These are phyloP conservation scores for Krasilnikovozyma curviuscula DNA, from an alignment of 768 basidiomycete genomes.

Conservation along the genomic window DNA sequence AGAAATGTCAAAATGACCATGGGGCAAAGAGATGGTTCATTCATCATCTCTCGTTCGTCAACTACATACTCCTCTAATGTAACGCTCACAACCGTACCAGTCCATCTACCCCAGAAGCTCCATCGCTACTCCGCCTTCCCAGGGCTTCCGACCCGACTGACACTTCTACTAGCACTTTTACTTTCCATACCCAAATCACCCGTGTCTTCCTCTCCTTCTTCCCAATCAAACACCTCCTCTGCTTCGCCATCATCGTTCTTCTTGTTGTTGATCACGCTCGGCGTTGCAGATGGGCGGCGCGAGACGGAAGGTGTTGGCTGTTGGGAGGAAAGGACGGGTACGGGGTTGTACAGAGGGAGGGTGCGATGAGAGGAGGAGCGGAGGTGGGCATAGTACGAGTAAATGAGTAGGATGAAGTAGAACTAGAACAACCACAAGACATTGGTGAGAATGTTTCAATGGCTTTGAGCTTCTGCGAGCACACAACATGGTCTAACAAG, in stretches of 20 bases:
- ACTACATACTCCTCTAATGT: no score
- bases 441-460: neutral
- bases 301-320: neutral
- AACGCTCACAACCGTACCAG: no score
- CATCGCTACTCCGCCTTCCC: no score
- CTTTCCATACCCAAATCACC: no score
- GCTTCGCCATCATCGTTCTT: neutral
- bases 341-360: conserved; percentile 35
- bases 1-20: no score
- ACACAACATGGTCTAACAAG: neutral
- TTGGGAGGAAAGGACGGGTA: no score
- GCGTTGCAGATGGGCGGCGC: neutral
- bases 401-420: conserved; percentile 74
- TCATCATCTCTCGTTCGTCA: no score
- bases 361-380: conserved; percentile 75
- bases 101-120: no score
- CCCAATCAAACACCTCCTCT: conserved; percentile 10
- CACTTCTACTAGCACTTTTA: no score
- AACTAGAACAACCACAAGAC: conserved; percentile 35
- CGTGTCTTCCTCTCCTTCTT: conserved; percentile 3
- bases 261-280: neutral
- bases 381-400: conserved; percentile 83
- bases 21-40: no score
- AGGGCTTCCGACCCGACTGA: no score
- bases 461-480: neutral